Conservation (phyloP, 1,139 yeast genomes). For the Eremothecium coryli region DNA sequence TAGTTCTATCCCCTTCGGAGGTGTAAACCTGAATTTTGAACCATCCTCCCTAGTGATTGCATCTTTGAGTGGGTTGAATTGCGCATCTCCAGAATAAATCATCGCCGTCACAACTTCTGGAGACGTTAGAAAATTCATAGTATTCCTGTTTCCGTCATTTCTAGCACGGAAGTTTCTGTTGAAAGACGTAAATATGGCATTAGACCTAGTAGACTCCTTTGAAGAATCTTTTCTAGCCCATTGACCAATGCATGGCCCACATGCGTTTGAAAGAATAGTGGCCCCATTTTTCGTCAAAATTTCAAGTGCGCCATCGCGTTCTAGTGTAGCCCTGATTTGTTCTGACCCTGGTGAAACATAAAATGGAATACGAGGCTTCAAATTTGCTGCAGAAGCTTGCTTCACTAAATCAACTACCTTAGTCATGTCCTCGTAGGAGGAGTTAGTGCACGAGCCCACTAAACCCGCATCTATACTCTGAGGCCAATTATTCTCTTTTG, state of each 20-base stretch:
- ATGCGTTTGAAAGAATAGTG: constrained; percentile 92
- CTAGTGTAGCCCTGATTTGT: constrained; percentile 97
- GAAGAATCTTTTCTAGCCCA: constrained; percentile 97
- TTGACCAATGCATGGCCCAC: constrained; percentile 99
- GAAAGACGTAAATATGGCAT: constrained; percentile 96
- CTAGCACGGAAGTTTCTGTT: constrained; percentile 99
- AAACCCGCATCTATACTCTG: constrained; percentile 88
- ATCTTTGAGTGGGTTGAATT: constrained; percentile 82
- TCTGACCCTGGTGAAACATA: constrained; percentile 99
- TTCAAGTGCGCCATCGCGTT: constrained; percentile 89
- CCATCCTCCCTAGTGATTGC: constrained; percentile 59
- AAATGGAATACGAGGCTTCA: constrained; percentile 81
- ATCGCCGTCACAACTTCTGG: constrained; percentile 96
- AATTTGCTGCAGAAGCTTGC: constrained; percentile 86
- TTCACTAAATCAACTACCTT: constrained; percentile 90
- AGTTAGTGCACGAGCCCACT: constrained; percentile 98
- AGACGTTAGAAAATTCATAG: constrained; percentile 92
- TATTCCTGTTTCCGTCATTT: constrained; percentile 94
- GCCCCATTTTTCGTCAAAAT: constrained; percentile 92
- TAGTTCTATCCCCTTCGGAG: constrained; percentile 73
- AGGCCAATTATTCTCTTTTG: constrained; percentile 88
- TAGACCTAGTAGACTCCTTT: constrained; percentile 59
- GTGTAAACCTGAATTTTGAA: constrained; percentile 59
- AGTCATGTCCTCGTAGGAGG: constrained; percentile 97
- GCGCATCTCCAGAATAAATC: constrained; percentile 86